A percentile compares a stretch with the other conserved stretches of the same genome.
Evolutionary conservation across 768 basidiomycete species (phyloP).

Genomic region (Zangia roseola): DNA sequence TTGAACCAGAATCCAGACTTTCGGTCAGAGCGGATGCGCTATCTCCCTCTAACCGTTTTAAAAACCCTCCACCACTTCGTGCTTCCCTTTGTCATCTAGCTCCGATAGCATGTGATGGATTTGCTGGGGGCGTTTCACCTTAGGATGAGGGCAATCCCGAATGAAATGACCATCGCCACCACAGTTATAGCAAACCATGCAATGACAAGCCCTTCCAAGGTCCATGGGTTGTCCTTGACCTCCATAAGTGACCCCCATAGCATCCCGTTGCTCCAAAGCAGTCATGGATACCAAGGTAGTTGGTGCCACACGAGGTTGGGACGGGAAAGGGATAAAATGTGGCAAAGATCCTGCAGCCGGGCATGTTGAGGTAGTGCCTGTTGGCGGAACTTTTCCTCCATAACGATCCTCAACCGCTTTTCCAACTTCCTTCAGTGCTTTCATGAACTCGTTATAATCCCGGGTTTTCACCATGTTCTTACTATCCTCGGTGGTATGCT

Average conservation of each 20-base stretch:
- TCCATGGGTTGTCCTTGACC: conserved; percentile 21
- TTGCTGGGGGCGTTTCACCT: neutral
- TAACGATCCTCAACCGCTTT: neutral
- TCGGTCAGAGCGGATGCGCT: neutral
- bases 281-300: too few species aligned
- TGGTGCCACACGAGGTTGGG: too few species aligned
- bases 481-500: neutral
- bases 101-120: neutral
- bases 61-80: conserved; percentile 1
- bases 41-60: neutral
- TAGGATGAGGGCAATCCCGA: neutral
- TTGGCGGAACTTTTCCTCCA: neutral
- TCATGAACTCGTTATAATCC: neutral
- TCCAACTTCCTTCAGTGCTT: neutral
- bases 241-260: too few species aligned
- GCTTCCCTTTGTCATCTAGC: neutral
- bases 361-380: neutral
- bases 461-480: neutral
- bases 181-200: conserved; percentile 4
- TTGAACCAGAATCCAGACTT: neutral
- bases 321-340: neutral
- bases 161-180: neutral
- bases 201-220: conserved; percentile 1
- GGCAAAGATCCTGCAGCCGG: neutral
- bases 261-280: too few species aligned